These are phyloP conservation scores for Beauveria scarabaeidicola DNA, from an alignment of 2,329 filamentous ascomycete species.

Conservation along the genomic window DNA sequence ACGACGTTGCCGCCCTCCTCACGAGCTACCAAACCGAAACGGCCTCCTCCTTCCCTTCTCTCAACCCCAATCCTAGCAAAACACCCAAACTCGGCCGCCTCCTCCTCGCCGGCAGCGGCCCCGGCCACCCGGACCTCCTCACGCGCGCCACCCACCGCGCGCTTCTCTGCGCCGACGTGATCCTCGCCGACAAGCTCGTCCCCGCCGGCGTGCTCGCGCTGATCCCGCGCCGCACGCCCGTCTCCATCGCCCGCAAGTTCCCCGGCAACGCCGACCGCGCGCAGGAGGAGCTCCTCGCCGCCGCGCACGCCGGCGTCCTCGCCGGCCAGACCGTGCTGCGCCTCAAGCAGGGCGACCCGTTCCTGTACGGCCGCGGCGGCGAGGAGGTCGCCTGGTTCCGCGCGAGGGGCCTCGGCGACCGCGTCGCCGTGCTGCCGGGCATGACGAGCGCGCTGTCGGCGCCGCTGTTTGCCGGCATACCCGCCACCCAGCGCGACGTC, in stretches of 20 bases:
- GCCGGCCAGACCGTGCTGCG: constrained; percentile 73
- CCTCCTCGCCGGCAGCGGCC: constrained; percentile 84
- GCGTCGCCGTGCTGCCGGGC: constrained; percentile 68
- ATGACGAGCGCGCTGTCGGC: constrained; percentile 83
- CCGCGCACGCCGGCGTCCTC: constrained; percentile 59
- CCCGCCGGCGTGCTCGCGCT: constrained; percentile 79
- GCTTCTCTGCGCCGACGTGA: constrained; percentile 65
- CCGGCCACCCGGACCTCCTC: constrained; percentile 84
- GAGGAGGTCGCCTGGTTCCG: constrained; percentile 87
- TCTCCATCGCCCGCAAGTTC: constrained; percentile 94
- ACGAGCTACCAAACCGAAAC: constrained; percentile 50
- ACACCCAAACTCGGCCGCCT: constrained; percentile 53
- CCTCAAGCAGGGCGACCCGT: constrained; percentile 94
- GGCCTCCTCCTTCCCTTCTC: constrained; percentile 14
- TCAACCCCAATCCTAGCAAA: background rate
- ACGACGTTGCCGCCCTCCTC: constrained; percentile 71
- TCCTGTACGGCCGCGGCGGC: constrained; percentile 88
- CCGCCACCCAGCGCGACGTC: constrained; percentile 79
- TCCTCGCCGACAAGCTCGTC: constrained; percentile 79
- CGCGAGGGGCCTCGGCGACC: constrained; percentile 56
- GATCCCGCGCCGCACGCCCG: constrained; percentile 78
- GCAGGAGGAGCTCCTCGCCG: constrained; percentile 77
- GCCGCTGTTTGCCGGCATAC: constrained; percentile 80
- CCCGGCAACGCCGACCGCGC: constrained; percentile 92
- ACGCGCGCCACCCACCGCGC: constrained; percentile 75